Base-by-base conservation (phyloP, 345 rosid genomes). In the Cardamine resedifolia region DNA sequence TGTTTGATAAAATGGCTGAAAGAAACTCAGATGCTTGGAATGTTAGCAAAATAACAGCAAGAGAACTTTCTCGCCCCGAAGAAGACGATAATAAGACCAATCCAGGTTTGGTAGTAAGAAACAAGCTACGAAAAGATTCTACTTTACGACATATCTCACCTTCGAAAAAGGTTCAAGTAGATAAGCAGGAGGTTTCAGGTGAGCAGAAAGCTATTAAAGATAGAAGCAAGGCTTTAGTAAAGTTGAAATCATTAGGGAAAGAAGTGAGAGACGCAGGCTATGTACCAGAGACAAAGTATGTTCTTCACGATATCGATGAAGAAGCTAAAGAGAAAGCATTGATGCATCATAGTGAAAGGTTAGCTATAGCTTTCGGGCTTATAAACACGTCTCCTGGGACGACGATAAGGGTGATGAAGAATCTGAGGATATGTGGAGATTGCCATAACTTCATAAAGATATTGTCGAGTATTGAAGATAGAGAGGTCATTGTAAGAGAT, bases 331-430 rank as follows among this genome's bases (percentile, higher is more conserved):
- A 86, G 81, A 84, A 78, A 66, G 82, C 81, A 18, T 70, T 77
- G 62, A 85, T 84, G 83, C 79, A 76, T 80, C 93, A 88, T 34
- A 81, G 87, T 49, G 93, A 88, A 78, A 73, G 86, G 58, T 73
- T 88, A 75, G 93, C 93, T 19, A 87, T 88, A 38, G 81, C 90
- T 15, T 88, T 86, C 51, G 90, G 82, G 47, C 75, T 88, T 60
- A 80, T 86, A 53, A 72, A 51, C 65, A 80, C 86, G 15, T 3
- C 83, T 63, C 81, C 84, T 0, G 78, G 79, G 10, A 76, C 68
- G 10, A 77, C 81, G 31, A 81, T 88, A 55, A 85, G 86, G 41
- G 87, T 88, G 49, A 84, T 86, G 83, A 84, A 84, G 79, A 83
- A 83, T 64, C 68, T 83, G 47, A 81, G 85, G 53, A 74, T 84